These are phyloP conservation scores for Phytophthora europaea DNA, from an alignment of 352 stramenopile species.

Conservation along the genomic window DNA sequence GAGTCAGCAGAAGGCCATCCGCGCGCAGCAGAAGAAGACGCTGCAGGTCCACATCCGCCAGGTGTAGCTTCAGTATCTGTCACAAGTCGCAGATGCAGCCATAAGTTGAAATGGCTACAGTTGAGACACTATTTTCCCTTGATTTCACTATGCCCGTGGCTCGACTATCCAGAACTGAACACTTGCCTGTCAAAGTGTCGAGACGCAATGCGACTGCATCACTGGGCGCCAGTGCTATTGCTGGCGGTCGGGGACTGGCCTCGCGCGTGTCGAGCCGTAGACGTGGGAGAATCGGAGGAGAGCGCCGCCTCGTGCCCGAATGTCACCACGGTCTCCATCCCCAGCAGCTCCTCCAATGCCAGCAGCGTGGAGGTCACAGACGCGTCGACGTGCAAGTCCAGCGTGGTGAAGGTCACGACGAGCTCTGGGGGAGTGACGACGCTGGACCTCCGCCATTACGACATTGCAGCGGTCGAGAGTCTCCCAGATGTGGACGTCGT, in stretches of 20 bases:
- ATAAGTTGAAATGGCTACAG: slow-evolving; percentile 15
- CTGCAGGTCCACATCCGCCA: slow-evolving; percentile 21
- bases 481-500: slow-evolving; percentile 28
- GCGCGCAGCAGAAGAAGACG: slow-evolving; percentile 36
- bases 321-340: slow-evolving; percentile 40
- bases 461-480: slow-evolving; percentile 35
- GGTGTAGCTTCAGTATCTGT: not conserved
- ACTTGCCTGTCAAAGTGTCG: slow-evolving; percentile 1
- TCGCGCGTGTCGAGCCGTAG: slow-evolving; percentile 20
- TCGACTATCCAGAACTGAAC: slow-evolving; percentile 14
- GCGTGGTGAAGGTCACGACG: slow-evolving; percentile 23
- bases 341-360: slow-evolving; percentile 20
- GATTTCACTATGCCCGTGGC: slow-evolving; percentile 11
- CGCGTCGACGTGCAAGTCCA: slow-evolving; percentile 28
- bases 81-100: slow-evolving; percentile 25
- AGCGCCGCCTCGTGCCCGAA: slow-evolving; percentile 37
- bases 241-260: slow-evolving; percentile 8
- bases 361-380: slow-evolving; percentile 34
- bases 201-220: not conserved
- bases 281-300: slow-evolving; percentile 41
- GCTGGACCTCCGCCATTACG: slow-evolving; percentile 33
- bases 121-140: slow-evolving; percentile 10
- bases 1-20: slow-evolving; percentile 56
- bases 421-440: slow-evolving; percentile 6
- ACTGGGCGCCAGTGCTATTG: slow-evolving; percentile 9